Base-by-base conservation (phyloP, 495 filamentous ascomycete species). In the Xylaria longipes region DNA sequence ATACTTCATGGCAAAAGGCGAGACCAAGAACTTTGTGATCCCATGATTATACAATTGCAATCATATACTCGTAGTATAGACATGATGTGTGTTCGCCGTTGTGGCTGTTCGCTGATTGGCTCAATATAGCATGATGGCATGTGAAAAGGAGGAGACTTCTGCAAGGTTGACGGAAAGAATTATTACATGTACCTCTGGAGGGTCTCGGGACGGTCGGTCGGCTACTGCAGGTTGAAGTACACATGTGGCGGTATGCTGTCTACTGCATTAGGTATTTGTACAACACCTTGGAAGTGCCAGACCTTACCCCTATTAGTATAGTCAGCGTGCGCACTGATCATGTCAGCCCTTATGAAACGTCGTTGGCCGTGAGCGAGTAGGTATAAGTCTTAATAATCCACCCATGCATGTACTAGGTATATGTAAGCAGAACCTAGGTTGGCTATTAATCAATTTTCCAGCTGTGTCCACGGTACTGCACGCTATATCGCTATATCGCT, bases 381-480 rank as follows among this genome's bases (percentile, higher is more conserved):
- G 27, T 15, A 22, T 0, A 35, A 35, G 29, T 37, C 56, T 60
- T 35, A 22, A 60, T n/a, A 5, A 41, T 39, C 37, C 33, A 62
- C n/a, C n/a, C n/a, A n/a, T n/a, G n/a, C n/a, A n/a, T n/a, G n/a
- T n/a, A n/a, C n/a, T n/a, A n/a, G n/a, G n/a, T 69, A 71, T 52
- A 72, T 72, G 71, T 73, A 52, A 58, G 72, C 74, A 70, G 71
- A 73, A 64, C 72, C n/a, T n/a, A n/a, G n/a, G n/a, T 60, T 8
- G 20, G 60, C 37, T 63, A 63, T 63, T 63, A 63, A 63, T 63
- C 37, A 63, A 63, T 20, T 43, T 62, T 11, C 8, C 6, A 39
- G 20, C n/a, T 41, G 7, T 22, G 35, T 62, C 54, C 31, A 58
- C 29, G 54, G 29, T 33, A 37, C 57, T 60, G 33, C 57, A 27